A percentile compares a stretch with the other conserved stretches of the same genome.
phyloP scores from a whole-genome alignment of 768 basidiomycete species.

The Collybia mongolica region DNA sequence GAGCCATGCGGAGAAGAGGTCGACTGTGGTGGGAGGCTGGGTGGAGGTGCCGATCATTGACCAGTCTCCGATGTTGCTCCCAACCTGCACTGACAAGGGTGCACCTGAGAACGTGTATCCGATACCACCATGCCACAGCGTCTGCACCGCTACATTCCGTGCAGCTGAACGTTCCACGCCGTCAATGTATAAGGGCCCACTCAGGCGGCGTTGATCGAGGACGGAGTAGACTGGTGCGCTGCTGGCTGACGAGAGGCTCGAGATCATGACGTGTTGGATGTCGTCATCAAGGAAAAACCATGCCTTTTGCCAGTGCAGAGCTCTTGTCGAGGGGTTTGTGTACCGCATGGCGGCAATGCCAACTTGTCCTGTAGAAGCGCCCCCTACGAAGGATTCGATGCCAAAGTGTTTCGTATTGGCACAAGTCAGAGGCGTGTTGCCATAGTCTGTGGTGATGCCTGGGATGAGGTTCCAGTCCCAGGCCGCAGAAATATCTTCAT shows the following conservation, averaged over 20 bases:
- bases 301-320: constrained; percentile 63
- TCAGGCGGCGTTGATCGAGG: constrained; percentile 60
- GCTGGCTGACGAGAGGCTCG: constrained; percentile 43
- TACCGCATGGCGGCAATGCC: constrained; percentile 70
- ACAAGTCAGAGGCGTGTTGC: constrained; percentile 53
- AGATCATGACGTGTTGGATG: constrained; percentile 61
- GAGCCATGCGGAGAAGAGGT: constrained; percentile 46
- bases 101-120: constrained; percentile 41
- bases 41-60: constrained; percentile 59
- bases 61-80: constrained; percentile 57
- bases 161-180: constrained; percentile 14
- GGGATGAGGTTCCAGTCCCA: constrained; percentile 83
- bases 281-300: constrained; percentile 74
- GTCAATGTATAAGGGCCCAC: constrained; percentile 45
- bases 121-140: constrained; percentile 64
- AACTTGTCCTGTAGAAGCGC: constrained; percentile 53
- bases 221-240: constrained; percentile 48
- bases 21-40: constrained; percentile 51
- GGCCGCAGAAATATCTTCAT: constrained; percentile 69
- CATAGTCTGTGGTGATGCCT: constrained; percentile 68
- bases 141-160: constrained; percentile 18
- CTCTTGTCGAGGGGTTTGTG: constrained; percentile 57
- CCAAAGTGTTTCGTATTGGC: constrained; percentile 40
- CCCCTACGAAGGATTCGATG: constrained; percentile 62
- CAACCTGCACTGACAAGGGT: constrained; percentile 37